Base-by-base conservation (phyloP, 2,329 filamentous ascomycete genomes). In the Blastomyces silverae region DNA sequence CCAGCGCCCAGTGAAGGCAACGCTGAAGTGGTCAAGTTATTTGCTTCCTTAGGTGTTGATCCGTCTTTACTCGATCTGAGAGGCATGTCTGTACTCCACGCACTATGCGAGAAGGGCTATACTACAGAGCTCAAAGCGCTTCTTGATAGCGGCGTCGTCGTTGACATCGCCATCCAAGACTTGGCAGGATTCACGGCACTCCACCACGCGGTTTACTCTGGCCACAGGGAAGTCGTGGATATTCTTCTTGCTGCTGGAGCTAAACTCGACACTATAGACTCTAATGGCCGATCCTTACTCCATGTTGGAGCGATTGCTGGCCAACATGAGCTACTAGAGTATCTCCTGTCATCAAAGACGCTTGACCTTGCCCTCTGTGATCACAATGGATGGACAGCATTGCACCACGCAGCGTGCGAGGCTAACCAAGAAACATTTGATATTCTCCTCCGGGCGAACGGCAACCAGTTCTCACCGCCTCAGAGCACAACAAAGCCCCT, bases 231-330 rank as follows among this genome's bases (percentile, higher is more conserved):
- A 31, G 20, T 66, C 2, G 56, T 65, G n/a, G 48, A 48, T 39
- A 28, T 64, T 31, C 65, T 66, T 8, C 34, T 65, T 53, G 63
- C n/a, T 17, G 52, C 31, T n/a, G 63, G 63, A 37, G 55, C 60
- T 15, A 22, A 65, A 37, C 56, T 52, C 25, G 13, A 64, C 31
- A 3, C 20, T 31, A 13, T 31, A 17, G 55, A 39, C 10, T 57
- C 11, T 25, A 39, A 39, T 39, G 55, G 31, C 2, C 20, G 55
- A 10, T 57, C 31, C 7, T 39, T 37, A 15, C 17, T 57, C n/a
- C 55, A 57, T 31, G 37, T 39, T 37, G 55, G 20, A 13, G 55
- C n/a, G 2, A 57, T 57, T 56, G 15, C 8, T 57, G 20, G 55
- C n/a, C 31, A 57, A 13, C 20, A 57, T 57, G 31, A 34, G 20